phyloP scores from a whole-genome alignment of 495 filamentous ascomycete genomes.

The Clavariopsis aquatica region DNA sequence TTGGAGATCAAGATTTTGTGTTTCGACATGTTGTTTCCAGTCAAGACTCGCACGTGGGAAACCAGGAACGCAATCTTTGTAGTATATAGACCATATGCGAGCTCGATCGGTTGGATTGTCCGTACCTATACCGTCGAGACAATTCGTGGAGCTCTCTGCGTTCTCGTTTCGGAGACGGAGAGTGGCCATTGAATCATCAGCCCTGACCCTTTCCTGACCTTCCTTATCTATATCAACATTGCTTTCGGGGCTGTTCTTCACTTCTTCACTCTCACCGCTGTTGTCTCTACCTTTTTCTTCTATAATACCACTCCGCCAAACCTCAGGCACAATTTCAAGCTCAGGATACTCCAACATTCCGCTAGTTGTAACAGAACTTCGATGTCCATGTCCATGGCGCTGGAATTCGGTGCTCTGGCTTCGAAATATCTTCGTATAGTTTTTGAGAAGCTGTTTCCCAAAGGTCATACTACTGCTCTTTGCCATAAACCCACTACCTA shows the following conservation, averaged over 20 bases:
- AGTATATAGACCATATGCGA: slow-evolving; percentile 28
- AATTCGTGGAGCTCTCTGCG: background rate
- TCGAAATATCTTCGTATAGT: slow-evolving; percentile 35
- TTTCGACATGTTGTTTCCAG: background rate
- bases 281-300: background rate
- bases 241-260: background rate
- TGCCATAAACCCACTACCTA: slow-evolving; percentile 8
- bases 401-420: slow-evolving; percentile 37
- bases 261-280: background rate
- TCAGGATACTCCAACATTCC: slow-evolving; percentile 36
- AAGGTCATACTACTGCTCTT: slow-evolving; percentile 37
- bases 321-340: slow-evolving; percentile 37
- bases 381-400: slow-evolving; percentile 36
- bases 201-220: background rate
- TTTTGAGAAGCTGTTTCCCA: slow-evolving; percentile 34
- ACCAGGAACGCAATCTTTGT: slow-evolving; percentile 26
- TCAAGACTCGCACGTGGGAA: slow-evolving; percentile 21
- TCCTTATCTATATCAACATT: slow-evolving; percentile 1
- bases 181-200: slow-evolving; percentile 20
- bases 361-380: slow-evolving; percentile 27
- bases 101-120: slow-evolving; percentile 3
- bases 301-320: slow-evolving; percentile 15
- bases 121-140: slow-evolving; percentile 8
- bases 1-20: background rate
- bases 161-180: slow-evolving; percentile 7